phyloP scores from a whole-genome alignment of 2,329 filamentous ascomycete species.

The Fusarium sacchari region DNA sequence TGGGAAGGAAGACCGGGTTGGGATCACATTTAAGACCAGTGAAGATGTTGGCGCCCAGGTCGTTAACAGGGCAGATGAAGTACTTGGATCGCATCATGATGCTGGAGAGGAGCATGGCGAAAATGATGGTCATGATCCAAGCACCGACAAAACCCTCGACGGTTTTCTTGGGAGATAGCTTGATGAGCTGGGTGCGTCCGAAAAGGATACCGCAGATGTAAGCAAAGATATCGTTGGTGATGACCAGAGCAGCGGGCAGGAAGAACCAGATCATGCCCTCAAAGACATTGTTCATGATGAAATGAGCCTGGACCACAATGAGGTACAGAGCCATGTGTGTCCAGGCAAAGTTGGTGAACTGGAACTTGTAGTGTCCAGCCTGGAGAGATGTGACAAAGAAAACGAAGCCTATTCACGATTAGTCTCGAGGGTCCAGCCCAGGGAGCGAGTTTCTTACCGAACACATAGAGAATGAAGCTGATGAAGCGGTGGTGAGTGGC shows the following conservation, averaged over 20 bases:
- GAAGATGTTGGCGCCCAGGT: constrained; percentile 92
- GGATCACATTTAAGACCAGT: constrained; percentile 89
- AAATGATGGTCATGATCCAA: constrained; percentile 93
- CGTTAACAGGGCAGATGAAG: constrained; percentile 97
- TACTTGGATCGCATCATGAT: constrained; percentile 91
- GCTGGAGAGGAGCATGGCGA: constrained; percentile 83
- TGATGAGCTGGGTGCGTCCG: constrained; percentile 95
- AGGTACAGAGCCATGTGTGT: constrained; percentile 99
- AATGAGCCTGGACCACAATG: constrained; percentile 97
- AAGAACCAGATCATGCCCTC: constrained; percentile 99
- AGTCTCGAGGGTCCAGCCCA: constrained; percentile 1
- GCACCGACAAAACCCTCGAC: constrained; percentile 97
- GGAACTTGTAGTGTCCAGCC: constrained; percentile 96
- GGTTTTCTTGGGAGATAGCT: constrained; percentile 98
- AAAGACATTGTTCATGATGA: constrained; percentile 99
- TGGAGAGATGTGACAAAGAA: constrained; percentile 97
- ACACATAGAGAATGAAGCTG: constrained; percentile 97
- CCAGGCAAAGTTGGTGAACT: constrained; percentile 99
- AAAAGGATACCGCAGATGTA: constrained; percentile 98
- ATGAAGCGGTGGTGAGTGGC: constrained; percentile 99
- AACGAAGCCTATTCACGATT: constrained; percentile 77
- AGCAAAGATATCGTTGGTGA: constrained; percentile 98
- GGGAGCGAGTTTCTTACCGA: constrained; percentile 68
- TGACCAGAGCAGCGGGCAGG: constrained; percentile 91
- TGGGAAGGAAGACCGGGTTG: constrained; percentile 90